A percentile compares a stretch with the other conserved stretches of the same genome.
These are phyloP conservation scores for Phytopythium oedochilum DNA, from an alignment of 352 stramenopile genomes.

Conservation along the genomic window DNA sequence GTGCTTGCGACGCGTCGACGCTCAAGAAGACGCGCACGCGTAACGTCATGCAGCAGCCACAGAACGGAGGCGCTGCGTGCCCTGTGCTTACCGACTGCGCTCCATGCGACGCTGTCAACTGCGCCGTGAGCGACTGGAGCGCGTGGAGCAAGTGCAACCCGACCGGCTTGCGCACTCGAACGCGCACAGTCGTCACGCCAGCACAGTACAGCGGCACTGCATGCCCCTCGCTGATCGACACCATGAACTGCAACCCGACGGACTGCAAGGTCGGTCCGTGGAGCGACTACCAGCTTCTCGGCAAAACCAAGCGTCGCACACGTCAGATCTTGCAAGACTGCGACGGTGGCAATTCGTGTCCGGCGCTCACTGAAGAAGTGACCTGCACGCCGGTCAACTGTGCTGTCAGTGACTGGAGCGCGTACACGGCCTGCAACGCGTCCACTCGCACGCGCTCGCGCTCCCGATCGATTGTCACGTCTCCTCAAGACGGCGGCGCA, in stretches of 20 bases:
- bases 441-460: slow-evolving; percentile 34
- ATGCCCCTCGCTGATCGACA: slow-evolving; percentile 36
- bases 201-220: slow-evolving; percentile 38
- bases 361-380: slow-evolving; percentile 33
- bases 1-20: slow-evolving; percentile 20
- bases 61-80: slow-evolving; percentile 43
- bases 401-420: slow-evolving; percentile 35
- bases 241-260: slow-evolving; percentile 59
- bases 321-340: slow-evolving; percentile 24
- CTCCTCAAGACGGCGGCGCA: slow-evolving; percentile 40
- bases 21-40: slow-evolving; percentile 39
- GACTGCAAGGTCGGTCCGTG: slow-evolving; percentile 56
- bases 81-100: slow-evolving; percentile 29
- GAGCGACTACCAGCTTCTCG: slow-evolving; percentile 34
- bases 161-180: slow-evolving; percentile 30
- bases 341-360: slow-evolving; percentile 41
- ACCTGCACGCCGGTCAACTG: slow-evolving; percentile 37
- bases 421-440: slow-evolving; percentile 31
- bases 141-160: slow-evolving; percentile 32
- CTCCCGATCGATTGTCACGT: slow-evolving; percentile 31
- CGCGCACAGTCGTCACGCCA: slow-evolving; percentile 31
- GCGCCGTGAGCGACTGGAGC: slow-evolving; percentile 47
- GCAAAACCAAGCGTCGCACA: slow-evolving; percentile 37
- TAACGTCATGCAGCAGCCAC: slow-evolving; percentile 34
- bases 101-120: slow-evolving; percentile 43